Evolutionary conservation across 768 basidiomycete genomes (phyloP).

Genomic region (Cystobasidium onofrii): DNA sequence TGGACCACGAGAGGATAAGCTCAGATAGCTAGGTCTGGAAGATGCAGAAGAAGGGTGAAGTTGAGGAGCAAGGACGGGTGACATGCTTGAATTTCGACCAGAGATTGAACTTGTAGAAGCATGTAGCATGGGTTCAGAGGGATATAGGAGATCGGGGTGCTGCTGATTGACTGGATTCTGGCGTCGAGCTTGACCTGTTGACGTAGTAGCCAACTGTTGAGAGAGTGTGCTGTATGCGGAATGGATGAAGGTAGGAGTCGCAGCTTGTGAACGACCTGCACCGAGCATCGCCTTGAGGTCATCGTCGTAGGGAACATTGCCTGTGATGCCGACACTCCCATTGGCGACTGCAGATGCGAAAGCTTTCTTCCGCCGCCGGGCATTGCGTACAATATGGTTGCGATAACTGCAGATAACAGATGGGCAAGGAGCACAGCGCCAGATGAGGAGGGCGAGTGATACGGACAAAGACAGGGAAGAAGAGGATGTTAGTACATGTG

Average conservation of each 20-base stretch:
- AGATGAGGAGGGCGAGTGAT: neutral
- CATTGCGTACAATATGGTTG: slow-evolving; percentile 5
- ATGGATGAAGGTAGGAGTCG: neutral
- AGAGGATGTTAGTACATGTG: no score
- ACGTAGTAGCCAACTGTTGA: no score
- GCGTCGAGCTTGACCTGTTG: neutral
- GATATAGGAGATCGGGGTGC: neutral
- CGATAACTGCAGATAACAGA: slow-evolving; percentile 14
- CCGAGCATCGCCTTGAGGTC: neutral
- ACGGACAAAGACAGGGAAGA: no score
- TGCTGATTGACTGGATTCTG: neutral
- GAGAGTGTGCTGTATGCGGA: neutral
- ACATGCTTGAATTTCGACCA: neutral
- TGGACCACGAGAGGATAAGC: neutral
- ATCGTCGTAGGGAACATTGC: neutral
- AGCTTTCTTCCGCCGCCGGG: slow-evolving; percentile 19
- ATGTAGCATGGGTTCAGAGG: neutral
- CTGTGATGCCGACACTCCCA: neutral
- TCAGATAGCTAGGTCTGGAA: neutral
- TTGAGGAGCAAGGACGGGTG: neutral
- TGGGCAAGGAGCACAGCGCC: no score
- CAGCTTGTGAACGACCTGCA: neutral
- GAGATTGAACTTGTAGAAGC: neutral
- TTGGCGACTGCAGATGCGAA: neutral
- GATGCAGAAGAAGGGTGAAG: neutral